phyloP scores from a whole-genome alignment of 2,329 filamentous ascomycete genomes.

The Conoideocrella luteorostrata region DNA sequence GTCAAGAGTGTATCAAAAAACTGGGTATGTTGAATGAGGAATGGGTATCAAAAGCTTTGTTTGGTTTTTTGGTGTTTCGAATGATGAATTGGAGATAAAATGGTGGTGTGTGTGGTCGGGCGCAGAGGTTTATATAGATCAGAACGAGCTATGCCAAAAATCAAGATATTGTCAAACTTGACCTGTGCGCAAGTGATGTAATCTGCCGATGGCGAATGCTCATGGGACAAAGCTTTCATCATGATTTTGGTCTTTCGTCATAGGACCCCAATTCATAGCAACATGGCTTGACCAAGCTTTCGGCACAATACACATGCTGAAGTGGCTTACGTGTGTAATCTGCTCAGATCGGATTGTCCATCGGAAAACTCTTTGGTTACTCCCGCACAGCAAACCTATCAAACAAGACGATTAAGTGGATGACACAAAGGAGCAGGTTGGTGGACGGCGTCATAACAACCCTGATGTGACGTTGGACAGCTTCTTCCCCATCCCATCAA shows the following conservation, averaged over 20 bases:
- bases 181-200: slow-evolving; percentile 3
- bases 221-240: background rate
- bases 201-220: background rate
- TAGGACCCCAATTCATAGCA: background rate
- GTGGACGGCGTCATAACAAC: slow-evolving; percentile 8
- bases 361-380: slow-evolving; percentile 3
- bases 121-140: slow-evolving; percentile 8
- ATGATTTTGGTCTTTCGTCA: slow-evolving; percentile 8
- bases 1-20: background rate
- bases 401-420: slow-evolving; percentile 3
- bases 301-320: background rate
- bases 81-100: background rate
- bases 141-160: background rate
- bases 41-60: background rate
- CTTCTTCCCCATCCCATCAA: background rate
- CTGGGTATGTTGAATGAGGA: slow-evolving; percentile 5
- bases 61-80: background rate
- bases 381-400: background rate
- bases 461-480: slow-evolving; percentile 8
- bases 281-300: slow-evolving; percentile 4
- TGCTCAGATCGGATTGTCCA: slow-evolving; percentile 2
- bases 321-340: slow-evolving; percentile 4
- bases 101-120: background rate
- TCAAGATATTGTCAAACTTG: background rate
- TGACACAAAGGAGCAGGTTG: background rate